Base-by-base conservation (phyloP, 2,329 filamentous ascomycete species). In the Pseudogymnoascus sp. region DNA sequence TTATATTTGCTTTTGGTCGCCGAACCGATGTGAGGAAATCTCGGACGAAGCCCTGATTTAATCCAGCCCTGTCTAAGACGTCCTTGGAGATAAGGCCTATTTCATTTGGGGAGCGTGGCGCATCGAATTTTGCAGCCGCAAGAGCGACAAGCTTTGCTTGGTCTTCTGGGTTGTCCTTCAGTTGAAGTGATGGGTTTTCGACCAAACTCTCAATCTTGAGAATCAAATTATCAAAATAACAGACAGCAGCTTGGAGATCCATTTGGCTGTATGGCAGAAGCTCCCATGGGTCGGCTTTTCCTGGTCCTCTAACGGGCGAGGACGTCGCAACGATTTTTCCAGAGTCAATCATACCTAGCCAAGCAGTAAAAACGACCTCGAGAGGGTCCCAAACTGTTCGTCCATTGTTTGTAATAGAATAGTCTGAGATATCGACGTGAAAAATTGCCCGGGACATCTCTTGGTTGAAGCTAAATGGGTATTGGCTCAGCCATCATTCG, bases 361-460 rank as follows among this genome's bases (percentile, higher is more conserved):
- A 69, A 4, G 59, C 41, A 33, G 36, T 62, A 9, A 69, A 61
- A 23, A 69, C 62, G 12, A 65, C 61, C 49, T 69, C 66, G n/a
- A 69, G 64, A 14, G 65, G 67, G 61, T 68, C 28, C 65, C 67
- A 69, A 11, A 62, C 41, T 38, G 60, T 64, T 22, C 64, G 65
- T 45, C 62, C 64, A 52, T 67, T 67, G 22, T 45, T 61, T 41
- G 62, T 63, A 49, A 49, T 49, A 8, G 12, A 49, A 49, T 49
- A 28, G 14, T 49, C 22, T 11, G n/a, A 49, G 23, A 60, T 35
- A 38, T 63, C 55, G 35, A 61, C 60, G 12, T 63, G 62, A 60
- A 67, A 66, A 42, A 67, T 66, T 45, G 65, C 65, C 28, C 52
- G 38, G 11, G 58, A 62, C 16, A 38, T 60, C 28, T 61, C 60